Evolutionary conservation across 257 asterid species (phyloP), one percentile per base, ranked within the genome.

Genomic region (Gynochthodes officinalis): DNA sequence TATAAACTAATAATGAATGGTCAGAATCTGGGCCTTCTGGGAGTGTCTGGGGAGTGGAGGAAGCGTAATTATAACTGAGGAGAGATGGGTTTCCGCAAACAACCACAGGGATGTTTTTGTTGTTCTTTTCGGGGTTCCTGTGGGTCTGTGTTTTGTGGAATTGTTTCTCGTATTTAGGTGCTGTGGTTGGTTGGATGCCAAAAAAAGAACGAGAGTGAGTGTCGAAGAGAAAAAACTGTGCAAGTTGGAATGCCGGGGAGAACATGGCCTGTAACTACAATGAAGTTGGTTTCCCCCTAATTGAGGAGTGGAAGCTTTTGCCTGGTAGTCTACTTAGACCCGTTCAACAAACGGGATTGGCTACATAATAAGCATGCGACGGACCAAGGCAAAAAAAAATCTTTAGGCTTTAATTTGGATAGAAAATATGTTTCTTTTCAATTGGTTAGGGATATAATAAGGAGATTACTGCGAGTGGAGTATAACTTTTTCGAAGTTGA

Each of bases 241-340:
- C 80, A 11, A 78, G 70, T 44, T 72, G 78, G 50, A 76, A 76
- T 44, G 84, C 67, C 27, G 80, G 82, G 11, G 89, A 82, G 82
- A 89, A 84, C 96, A 90, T 90, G 65, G 71, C 58, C 67, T 2
- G 40, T n/a, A 7, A 13, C 40, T 46, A 7, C 58, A 37, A 37
- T 46, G 57, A 59, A 66, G 74, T 28, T 68, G 33, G 44, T 59
- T 48, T 46, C 74, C 74, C 69, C 4, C 72, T 35, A 23, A 6
- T n/a, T n/a, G 53, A 9, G 53, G n/a, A 37, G 40, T 37, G 69
- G 32, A 10, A 40, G 50, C 28, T 10, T 11, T n/a, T n/a, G 49
- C 28, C 27, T 21, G 32, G 2, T 11, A 7, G 60, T 2, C 9
- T 4, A 6, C 3, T 23, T 28, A 43, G 40, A 37, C 2, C 40